phyloP scores from a whole-genome alignment of 495 filamentous ascomycete species.

The Tuber brumale region DNA sequence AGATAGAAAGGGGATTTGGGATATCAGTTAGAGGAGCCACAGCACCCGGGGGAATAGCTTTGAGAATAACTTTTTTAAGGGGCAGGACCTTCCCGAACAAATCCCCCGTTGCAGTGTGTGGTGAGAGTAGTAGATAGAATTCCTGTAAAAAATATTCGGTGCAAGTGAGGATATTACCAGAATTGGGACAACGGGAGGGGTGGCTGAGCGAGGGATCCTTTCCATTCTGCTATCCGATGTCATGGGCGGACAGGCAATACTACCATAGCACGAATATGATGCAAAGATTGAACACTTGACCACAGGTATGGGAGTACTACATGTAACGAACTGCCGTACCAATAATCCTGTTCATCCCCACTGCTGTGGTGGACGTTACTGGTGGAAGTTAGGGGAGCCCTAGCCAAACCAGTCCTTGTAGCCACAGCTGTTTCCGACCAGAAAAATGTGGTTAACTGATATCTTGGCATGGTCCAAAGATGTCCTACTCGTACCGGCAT shows the following conservation, averaged over 20 bases:
- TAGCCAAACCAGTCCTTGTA: neutral
- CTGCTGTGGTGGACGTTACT: neutral
- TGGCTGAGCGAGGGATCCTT: neutral
- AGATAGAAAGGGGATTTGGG: constrained; percentile 15
- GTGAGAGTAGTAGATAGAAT: neutral
- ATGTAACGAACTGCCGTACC: neutral
- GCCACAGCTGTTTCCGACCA: neutral
- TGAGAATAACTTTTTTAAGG: constrained; percentile 9
- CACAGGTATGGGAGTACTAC: neutral
- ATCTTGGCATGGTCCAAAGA: neutral
- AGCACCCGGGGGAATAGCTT: constrained; percentile 10
- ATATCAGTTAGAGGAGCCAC: constrained; percentile 14
- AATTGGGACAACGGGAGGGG: neutral
- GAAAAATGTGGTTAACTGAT: neutral
- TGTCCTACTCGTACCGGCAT: neutral
- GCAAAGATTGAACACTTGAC: neutral
- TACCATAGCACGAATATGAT: neutral
- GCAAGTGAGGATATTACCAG: neutral
- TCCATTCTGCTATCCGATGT: neutral
- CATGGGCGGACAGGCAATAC: neutral
- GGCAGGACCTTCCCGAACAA: constrained; percentile 13
- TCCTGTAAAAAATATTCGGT: neutral
- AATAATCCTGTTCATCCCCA: neutral
- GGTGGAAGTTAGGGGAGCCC: neutral
- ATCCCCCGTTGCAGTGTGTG: constrained; percentile 8